Base-by-base conservation (phyloP, 1,284 basidiomycete species). In the Chalciporus sp. region DNA sequence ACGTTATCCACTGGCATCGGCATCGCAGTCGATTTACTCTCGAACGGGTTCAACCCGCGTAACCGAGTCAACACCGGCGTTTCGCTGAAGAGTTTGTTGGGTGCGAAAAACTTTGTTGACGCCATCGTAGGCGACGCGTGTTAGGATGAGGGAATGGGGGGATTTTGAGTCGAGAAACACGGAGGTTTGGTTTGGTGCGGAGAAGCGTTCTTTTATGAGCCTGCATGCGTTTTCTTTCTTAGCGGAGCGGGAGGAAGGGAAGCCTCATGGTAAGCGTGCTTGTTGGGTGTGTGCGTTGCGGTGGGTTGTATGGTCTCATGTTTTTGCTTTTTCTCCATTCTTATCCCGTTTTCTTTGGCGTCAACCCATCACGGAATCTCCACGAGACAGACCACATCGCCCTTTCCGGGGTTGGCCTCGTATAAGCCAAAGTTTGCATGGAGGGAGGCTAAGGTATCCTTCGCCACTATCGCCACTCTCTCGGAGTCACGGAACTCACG, bases 1-100 rank as follows among this genome's bases (percentile, higher is more conserved):
- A 67, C 65, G 29, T 70, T 70, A 35, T 60, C 49, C 33, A 70
- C 68, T 14, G 65, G 67, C 66, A 68, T 63, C 39, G 67, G 66
- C 57, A 63, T 53, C 28, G 53, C 39, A 20, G 51, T 51, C 14
- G 60, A 20, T 49, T 61, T 67, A 26, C 55, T 28, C 47, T 67
- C 66, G 26, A 68, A 63, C 27, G 54, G 67, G 41, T 61, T 65
- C 16, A 69, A 49, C 54, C 57, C 62, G 29, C 67, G 64, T 20
- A 70, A 45, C 39, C 64, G 55, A 51, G 51, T 61, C 0, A 68
- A 42, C 42, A 66, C 51, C 16, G 64, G 54, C 23, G 56, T 63
- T 29, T 65, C 65, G 43, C 51, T 53, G 47, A 65, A 64, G 58
- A 67, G 61, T 53, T 41, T 64, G 52, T 42, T 23, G 14, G 60